Evolutionary conservation across 1,284 basidiomycete species (phyloP).

Genomic region (Tilletia walkeri): DNA sequence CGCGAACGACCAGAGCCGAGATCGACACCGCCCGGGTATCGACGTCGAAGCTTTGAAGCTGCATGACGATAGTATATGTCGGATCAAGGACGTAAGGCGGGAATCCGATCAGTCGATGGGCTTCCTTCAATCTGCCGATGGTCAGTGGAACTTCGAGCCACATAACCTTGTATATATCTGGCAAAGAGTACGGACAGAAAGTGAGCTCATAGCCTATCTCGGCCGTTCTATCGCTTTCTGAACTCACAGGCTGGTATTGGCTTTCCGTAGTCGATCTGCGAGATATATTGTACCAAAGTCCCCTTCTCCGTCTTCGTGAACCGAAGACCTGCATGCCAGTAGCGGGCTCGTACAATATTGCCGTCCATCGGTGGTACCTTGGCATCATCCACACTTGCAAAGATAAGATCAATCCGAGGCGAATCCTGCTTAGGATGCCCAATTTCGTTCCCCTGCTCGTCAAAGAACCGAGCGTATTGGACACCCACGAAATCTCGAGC

Average conservation of each 20-base stretch:
- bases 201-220: neutral
- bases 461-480: constrained; percentile 1
- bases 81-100: constrained; percentile 12
- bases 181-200: neutral
- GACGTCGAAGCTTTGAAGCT: constrained; percentile 16
- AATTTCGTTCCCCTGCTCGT: neutral
- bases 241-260: constrained; percentile 14
- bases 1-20: constrained; percentile 4
- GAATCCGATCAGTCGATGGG: neutral
- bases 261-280: constrained; percentile 2
- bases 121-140: neutral
- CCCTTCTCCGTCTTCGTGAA: neutral
- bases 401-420: neutral
- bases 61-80: constrained; percentile 6
- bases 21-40: constrained; percentile 8
- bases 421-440: neutral
- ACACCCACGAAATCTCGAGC: constrained; percentile 6
- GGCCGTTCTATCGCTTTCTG: neutral
- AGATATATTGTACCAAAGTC: constrained; percentile 5
- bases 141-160: constrained; percentile 9
- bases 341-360: neutral
- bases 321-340: constrained; percentile 3
- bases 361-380: constrained; percentile 4
- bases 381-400: constrained; percentile 5
- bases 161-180: constrained; percentile 8